Evolutionary conservation across 2,329 filamentous ascomycete genomes (phyloP).

Genomic region (Aspergillaceae sp.): DNA sequence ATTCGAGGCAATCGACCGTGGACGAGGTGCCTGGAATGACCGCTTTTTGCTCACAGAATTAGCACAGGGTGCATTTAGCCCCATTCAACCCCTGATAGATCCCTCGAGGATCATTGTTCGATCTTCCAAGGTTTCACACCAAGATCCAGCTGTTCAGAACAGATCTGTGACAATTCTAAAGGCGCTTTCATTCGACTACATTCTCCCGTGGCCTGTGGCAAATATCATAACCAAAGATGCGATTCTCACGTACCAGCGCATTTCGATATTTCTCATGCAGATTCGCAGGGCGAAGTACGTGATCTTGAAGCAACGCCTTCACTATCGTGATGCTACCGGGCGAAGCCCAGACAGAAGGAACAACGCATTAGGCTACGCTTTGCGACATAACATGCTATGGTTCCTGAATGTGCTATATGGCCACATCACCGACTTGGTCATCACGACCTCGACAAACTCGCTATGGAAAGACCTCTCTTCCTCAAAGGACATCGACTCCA

Average conservation of each 20-base stretch:
- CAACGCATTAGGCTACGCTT: slow-evolving; percentile 30
- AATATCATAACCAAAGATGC: slow-evolving; percentile 65
- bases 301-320: slow-evolving; percentile 47
- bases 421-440: slow-evolving; percentile 66
- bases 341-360: slow-evolving; percentile 32
- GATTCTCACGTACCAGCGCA: slow-evolving; percentile 57
- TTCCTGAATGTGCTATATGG: slow-evolving; percentile 66
- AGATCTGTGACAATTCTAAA: slow-evolving; percentile 56
- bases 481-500: slow-evolving; percentile 68
- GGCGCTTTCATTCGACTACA: slow-evolving; percentile 58
- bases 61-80: slow-evolving; percentile 61
- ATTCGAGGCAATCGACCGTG: slow-evolving; percentile 64
- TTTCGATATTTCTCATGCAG: slow-evolving; percentile 72
- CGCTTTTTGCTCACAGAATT: slow-evolving; percentile 71
- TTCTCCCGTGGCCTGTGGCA: slow-evolving; percentile 54
- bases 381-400: slow-evolving; percentile 66
- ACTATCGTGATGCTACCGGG: slow-evolving; percentile 22
- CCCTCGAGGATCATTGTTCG: slow-evolving; percentile 55
- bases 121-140: slow-evolving; percentile 33
- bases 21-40: slow-evolving; percentile 62
- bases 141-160: slow-evolving; percentile 39
- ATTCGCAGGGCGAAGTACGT: slow-evolving; percentile 61
- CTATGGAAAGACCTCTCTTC: slow-evolving; percentile 51
- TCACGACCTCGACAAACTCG: slow-evolving; percentile 50
- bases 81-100: slow-evolving; percentile 43